Evolutionary conservation across 2,329 filamentous ascomycete species (phyloP).

Genomic region (Alternaria gansuensis): DNA sequence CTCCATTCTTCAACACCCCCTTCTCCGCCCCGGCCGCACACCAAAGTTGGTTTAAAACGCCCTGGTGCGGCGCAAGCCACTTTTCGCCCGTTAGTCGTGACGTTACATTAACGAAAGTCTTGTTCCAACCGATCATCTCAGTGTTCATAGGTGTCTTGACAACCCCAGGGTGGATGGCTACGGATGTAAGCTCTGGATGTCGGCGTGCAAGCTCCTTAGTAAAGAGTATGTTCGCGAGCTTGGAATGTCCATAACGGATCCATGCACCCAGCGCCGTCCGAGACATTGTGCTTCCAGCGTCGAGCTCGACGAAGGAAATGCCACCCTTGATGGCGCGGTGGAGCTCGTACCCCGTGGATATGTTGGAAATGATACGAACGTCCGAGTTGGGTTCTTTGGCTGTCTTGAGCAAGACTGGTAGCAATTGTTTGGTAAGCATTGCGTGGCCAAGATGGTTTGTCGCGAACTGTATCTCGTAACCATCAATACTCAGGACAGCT

Average conservation of each 20-base stretch:
- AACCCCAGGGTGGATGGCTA: conserved; percentile 60
- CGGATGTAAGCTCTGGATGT: conserved; percentile 57
- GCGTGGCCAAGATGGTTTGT: conserved; percentile 62
- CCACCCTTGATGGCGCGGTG: conserved; percentile 33
- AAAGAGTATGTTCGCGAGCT: conserved; percentile 62
- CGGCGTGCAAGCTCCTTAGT: conserved; percentile 53
- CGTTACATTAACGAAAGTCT: conserved; percentile 22
- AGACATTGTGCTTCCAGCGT: conserved; percentile 28
- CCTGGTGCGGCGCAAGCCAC: conserved; percentile 21
- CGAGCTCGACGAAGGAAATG: conserved; percentile 41
- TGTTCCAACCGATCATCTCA: conserved; percentile 26
- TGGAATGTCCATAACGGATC: conserved; percentile 59
- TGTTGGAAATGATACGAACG: conserved; percentile 57
- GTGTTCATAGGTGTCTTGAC: conserved; percentile 55
- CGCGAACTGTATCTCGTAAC: conserved; percentile 61
- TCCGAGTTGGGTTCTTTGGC: conserved; percentile 52
- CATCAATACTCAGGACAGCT: conserved; percentile 55
- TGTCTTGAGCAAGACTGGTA: conserved; percentile 55
- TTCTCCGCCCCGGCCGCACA: conserved; percentile 41
- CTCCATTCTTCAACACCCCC: conserved; percentile 47
- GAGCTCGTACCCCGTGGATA: conserved; percentile 42
- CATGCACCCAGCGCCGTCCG: conserved; percentile 39
- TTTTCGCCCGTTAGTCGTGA: conserved; percentile 4
- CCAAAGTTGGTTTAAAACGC: conserved; percentile 53
- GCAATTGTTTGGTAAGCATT: conserved; percentile 57